phyloP scores from a whole-genome alignment of 331 rosid species.

The Phaseolus coccineus region DNA sequence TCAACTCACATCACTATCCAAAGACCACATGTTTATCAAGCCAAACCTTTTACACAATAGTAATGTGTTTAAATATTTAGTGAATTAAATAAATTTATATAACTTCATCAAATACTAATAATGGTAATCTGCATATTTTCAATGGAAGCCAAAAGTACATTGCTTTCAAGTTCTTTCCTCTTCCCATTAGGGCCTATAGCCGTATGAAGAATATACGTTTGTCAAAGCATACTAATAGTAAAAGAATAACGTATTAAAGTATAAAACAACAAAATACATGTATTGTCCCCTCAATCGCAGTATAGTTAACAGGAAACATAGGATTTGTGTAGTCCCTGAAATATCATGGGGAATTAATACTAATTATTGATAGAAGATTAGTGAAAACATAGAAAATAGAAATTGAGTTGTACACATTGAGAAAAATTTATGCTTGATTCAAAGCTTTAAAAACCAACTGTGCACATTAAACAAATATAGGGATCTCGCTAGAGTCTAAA shows the following conservation, averaged over 20 bases:
- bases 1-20: too few species aligned
- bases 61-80: too few species aligned
- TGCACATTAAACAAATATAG: conserved; percentile 24
- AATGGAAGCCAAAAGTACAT: conserved; percentile 79
- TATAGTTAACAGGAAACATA: conserved; percentile 78
- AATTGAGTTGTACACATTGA: not conserved
- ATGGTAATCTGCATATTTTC: conserved; percentile 67
- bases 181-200: conserved; percentile 82
- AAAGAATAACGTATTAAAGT: not conserved
- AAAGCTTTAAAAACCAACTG: not conserved
- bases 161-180: conserved; percentile 76
- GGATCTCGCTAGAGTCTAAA: not conserved
- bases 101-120: too few species aligned
- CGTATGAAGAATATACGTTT: conserved; percentile 51
- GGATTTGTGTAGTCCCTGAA: conserved; percentile 89
- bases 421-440: conserved; percentile 15
- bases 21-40: too few species aligned
- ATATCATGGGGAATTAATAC: conserved; percentile 32
- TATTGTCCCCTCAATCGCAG: conserved; percentile 71
- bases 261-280: conserved; percentile 55
- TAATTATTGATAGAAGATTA: not conserved
- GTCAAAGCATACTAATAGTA: conserved; percentile 42
- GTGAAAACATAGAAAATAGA: not conserved
- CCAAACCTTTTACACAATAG: too few species aligned
- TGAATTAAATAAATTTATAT: too few species aligned